phyloP scores from a whole-genome alignment of 345 rosid genomes.

The Populus euphratica region DNA sequence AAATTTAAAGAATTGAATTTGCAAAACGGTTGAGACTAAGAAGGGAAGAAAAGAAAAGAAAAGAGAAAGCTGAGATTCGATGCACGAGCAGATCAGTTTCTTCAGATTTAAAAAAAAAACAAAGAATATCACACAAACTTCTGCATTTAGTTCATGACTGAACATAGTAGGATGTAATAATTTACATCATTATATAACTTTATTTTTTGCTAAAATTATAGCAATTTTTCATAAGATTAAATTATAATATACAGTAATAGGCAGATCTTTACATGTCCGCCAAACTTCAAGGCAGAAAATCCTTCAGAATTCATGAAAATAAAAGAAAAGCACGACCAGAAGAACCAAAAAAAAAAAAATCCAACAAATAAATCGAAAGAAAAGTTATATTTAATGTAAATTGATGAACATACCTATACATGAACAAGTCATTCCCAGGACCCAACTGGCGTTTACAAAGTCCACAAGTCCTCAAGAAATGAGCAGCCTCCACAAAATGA shows the following conservation, averaged over 20 bases:
- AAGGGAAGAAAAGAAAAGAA: neutral
- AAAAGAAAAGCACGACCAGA: neutral
- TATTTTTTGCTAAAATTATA: too few species aligned
- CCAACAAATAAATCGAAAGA: neutral
- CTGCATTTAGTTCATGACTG: neutral
- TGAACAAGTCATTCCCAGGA: slow-evolving; percentile 73
- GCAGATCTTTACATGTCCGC: neutral
- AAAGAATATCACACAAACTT: neutral
- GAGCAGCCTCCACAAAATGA: slow-evolving; percentile 26
- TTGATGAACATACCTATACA: slow-evolving; percentile 58
- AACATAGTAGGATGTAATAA: neutral
- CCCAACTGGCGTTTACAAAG: slow-evolving; percentile 63
- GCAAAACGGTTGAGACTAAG: neutral
- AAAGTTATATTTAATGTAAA: neutral
- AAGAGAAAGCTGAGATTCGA: neutral
- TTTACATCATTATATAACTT: neutral
- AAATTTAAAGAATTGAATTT: neutral
- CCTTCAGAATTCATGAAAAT: neutral
- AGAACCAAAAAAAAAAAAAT: neutral
- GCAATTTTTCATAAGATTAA: too few species aligned
- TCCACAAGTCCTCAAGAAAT: slow-evolving; percentile 63
- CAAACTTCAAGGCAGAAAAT: neutral
- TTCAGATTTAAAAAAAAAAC: too few species aligned
- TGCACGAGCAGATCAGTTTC: neutral
- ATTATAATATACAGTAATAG: neutral